Evolutionary conservation across 2,329 filamentous ascomycete species (phyloP).

Genomic region (Lasiodiplodia hormozganensis): DNA sequence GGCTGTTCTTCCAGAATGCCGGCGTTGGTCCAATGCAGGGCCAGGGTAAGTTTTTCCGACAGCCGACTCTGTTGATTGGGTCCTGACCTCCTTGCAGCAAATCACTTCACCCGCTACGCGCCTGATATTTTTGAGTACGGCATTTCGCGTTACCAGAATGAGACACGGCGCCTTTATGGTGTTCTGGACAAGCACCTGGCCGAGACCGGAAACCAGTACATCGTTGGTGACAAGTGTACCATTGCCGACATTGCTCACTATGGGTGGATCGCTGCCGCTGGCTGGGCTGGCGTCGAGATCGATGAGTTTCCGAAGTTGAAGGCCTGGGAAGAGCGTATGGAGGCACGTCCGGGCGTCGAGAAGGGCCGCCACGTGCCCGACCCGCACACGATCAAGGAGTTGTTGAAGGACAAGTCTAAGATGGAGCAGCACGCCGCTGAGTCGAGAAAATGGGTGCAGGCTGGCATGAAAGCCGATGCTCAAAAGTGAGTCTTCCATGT

Average conservation of each 20-base stretch:
- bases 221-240: slow-evolving; percentile 65
- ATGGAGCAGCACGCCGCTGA: slow-evolving; percentile 64
- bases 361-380: slow-evolving; percentile 76
- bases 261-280: slow-evolving; percentile 73
- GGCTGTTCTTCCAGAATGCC: slow-evolving; percentile 76
- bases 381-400: slow-evolving; percentile 66
- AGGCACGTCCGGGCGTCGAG: slow-evolving; percentile 73
- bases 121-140: slow-evolving; percentile 84
- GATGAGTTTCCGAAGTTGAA: slow-evolving; percentile 77
- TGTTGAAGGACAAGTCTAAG: slow-evolving; percentile 63
- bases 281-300: slow-evolving; percentile 71
- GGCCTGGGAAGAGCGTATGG: slow-evolving; percentile 77
- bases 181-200: slow-evolving; percentile 75
- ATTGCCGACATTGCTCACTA: slow-evolving; percentile 81
- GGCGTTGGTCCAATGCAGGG: slow-evolving; percentile 83
- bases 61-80: neutral
- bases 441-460: slow-evolving; percentile 69
- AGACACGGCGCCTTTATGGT: slow-evolving; percentile 81
- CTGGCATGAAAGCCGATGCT: slow-evolving; percentile 72
- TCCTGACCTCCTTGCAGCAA: slow-evolving; percentile 45
- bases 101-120: slow-evolving; percentile 68
- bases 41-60: slow-evolving; percentile 2
- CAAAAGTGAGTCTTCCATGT: slow-evolving; percentile 27
- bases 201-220: slow-evolving; percentile 56
- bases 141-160: slow-evolving; percentile 81